Base-by-base conservation (phyloP, 2,329 filamentous ascomycete species). In the Pestalotiopsis sp. region DNA sequence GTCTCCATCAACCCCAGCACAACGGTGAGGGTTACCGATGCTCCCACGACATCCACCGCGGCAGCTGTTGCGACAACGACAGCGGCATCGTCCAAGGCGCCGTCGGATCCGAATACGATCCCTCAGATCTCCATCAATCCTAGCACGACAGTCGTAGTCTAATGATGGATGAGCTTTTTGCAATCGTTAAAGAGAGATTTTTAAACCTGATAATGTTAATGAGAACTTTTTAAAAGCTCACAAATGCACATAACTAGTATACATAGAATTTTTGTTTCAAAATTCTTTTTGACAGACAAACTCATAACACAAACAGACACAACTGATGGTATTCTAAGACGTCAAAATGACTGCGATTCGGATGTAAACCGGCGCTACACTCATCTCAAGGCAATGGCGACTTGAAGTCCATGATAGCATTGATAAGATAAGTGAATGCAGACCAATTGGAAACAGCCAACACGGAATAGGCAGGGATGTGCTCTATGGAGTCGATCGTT, bases 101-200 rank as follows among this genome's bases (percentile, higher is more conserved):
- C 14, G 4, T 23, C 25, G 27, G 27, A 65, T 38, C 17, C 63
- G 11, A 57, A 45, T 9, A 67, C 59, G 20, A 69, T 69, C n/a
- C 68, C 68, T 17, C 65, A 66, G 57, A 57, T 69, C 7, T 67
- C 65, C 20, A 69, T 69, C 39, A 69, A 67, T 55, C 68, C 68
- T 20, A 64, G 57, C 49, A 69, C 68, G 20, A 69, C 68, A 1
- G 65, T 67, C 39, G 64, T 66, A 55, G 52, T 66, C n/a, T 59
- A 3, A 52, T 23, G 45, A 52, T 52, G 45, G 45, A 52, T 52
- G 45, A 52, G 45, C n/a, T n/a, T 52, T 2, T 52, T 52, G 6
- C 17, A n/a, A n/a, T n/a, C 17, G n/a, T 52, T 7, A 52, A 23
- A 52, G 45, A 52, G n/a, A 52, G 3, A 52, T 9, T n/a, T 17